Evolutionary conservation across 2,329 filamentous ascomycete genomes (phyloP), one percentile per base, ranked within the genome.

Genomic region (Grosmannia clavigera): DNA sequence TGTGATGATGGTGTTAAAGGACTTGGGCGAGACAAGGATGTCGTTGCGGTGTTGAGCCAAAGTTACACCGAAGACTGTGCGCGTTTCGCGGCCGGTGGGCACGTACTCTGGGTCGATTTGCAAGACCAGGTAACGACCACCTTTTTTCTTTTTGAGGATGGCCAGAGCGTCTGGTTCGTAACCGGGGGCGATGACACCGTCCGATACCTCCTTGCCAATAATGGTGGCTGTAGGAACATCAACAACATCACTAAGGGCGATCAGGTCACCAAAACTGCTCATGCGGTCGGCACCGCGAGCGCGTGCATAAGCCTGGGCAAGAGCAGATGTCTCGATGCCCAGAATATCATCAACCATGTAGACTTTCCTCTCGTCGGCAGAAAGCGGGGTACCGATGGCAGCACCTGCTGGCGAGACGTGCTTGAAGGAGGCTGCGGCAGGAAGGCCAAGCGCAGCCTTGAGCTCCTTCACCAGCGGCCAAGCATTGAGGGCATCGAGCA

Each of bases 391-490:
- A 66, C 92, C 94, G 69, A 99, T 94, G 66, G 94, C 92, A 61
- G 92, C 94, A 70, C 94, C 94, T 52, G 94, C 94, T 25, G 94
- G 94, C 11, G 94, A 99, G 64, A 97, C 94, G 73, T 99, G 94
- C 84, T 96, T 99, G 85, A 99, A 99, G 72, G 90, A 96, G 64
- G 94, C 92, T 35, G 94, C 94, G 59, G 94, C 94, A 40, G 94
- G 90, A 73, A 87, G 86, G 67, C 87, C 86, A 27, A 97, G 84
- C 27, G 92, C 90, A 67, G 87, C 79, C 79, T 91, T 95, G 68
- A 99, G 83, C 78, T 99, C 94, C 80, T 95, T 95, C 61, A 99
- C 94, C 62, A 99, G 78, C 7, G 90, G 89, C 94, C 94, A 99
- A 67, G 91, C 90, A 75, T 99, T 99, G 67, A 99, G 82, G 57